A percentile compares a stretch with the other conserved stretches of the same genome.
phyloP scores from a whole-genome alignment of 495 filamentous ascomycete genomes.

The Aspergillus kassunensis region DNA sequence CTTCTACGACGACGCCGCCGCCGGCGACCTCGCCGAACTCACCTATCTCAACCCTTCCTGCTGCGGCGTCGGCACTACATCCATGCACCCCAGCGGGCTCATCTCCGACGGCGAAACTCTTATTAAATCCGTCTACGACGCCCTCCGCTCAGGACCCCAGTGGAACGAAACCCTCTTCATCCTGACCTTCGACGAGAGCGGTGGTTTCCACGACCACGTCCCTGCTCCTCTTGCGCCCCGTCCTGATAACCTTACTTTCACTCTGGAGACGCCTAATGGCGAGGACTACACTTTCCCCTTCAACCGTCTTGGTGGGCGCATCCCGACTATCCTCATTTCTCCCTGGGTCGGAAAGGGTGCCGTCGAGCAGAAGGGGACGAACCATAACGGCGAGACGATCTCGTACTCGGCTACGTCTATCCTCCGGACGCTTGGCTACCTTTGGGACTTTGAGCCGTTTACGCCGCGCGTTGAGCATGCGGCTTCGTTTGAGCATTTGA shows the following conservation, averaged over 20 bases:
- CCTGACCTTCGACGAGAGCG: conserved; percentile 49
- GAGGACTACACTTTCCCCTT: conserved; percentile 42
- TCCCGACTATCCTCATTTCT: conserved; percentile 48
- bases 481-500: conserved; percentile 42
- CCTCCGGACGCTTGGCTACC: conserved; percentile 37
- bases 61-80: conserved; percentile 43
- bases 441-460: conserved; percentile 45
- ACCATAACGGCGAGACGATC: conserved; percentile 26
- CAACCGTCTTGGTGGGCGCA: conserved; percentile 45
- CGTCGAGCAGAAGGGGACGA: conserved; percentile 45
- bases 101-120: conserved; percentile 45
- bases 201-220: conserved; percentile 50
- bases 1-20: conserved; percentile 36
- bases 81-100: conserved; percentile 44
- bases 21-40: conserved; percentile 41
- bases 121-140: conserved; percentile 49
- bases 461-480: conserved; percentile 35
- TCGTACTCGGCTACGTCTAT: conserved; percentile 40
- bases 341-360: conserved; percentile 41
- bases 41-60: conserved; percentile 51
- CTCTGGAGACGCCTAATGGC: conserved; percentile 37
- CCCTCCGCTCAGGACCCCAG: conserved; percentile 40
- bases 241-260: conserved; percentile 42
- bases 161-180: conserved; percentile 47
- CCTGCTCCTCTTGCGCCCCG: conserved; percentile 38